Percentiles rank a stretch among this genome's conserved stretches.
phyloP scores from a whole-genome alignment of 169 alveolate species.

The Sarcocystis neurona region DNA sequence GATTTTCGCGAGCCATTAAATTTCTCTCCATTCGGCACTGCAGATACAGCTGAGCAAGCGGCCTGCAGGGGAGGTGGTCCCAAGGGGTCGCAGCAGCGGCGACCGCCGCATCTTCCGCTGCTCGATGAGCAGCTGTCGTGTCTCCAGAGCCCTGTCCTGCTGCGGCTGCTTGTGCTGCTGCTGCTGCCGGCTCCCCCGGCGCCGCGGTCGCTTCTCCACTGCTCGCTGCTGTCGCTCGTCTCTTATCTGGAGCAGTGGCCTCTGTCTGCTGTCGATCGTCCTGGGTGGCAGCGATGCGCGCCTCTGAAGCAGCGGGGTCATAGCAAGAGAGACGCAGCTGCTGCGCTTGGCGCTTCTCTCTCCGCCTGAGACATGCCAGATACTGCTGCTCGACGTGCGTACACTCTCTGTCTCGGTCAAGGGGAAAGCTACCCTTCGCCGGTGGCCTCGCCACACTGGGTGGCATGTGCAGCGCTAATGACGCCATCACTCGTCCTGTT shows the following conservation, averaged over 20 bases:
- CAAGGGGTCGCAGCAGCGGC: too few species aligned
- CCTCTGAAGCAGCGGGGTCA: too few species aligned
- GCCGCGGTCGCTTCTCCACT: too few species aligned
- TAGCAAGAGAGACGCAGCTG: too few species aligned
- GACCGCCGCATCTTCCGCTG: too few species aligned
- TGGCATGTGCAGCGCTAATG: background rate
- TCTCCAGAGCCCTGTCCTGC: background rate
- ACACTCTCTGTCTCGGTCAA: conserved; percentile 71
- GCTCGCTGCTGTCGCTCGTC: too few species aligned
- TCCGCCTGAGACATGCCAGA: conserved; percentile 61
- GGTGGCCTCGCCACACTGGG: conserved; percentile 64
- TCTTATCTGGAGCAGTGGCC: too few species aligned
- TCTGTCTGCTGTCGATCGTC: too few species aligned
- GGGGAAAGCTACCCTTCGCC: conserved; percentile 75
- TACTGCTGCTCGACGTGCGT: conserved; percentile 54
- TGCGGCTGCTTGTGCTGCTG: conserved; percentile 6
- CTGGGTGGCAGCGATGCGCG: too few species aligned
- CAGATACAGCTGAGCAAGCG: conserved; percentile 65
- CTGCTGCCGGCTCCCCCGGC: too few species aligned
- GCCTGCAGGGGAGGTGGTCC: conserved; percentile 68
- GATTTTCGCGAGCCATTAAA: background rate
- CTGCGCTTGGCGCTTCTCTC: too few species aligned
- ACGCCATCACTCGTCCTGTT: background rate
- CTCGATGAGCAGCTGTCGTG: too few species aligned
- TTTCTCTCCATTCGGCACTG: conserved; percentile 68